Percentiles rank a stretch among this genome's conserved stretches.
These are phyloP conservation scores for Stephanodiscus minutulus DNA, from an alignment of 108 stramenopile genomes.

Conservation along the genomic window DNA sequence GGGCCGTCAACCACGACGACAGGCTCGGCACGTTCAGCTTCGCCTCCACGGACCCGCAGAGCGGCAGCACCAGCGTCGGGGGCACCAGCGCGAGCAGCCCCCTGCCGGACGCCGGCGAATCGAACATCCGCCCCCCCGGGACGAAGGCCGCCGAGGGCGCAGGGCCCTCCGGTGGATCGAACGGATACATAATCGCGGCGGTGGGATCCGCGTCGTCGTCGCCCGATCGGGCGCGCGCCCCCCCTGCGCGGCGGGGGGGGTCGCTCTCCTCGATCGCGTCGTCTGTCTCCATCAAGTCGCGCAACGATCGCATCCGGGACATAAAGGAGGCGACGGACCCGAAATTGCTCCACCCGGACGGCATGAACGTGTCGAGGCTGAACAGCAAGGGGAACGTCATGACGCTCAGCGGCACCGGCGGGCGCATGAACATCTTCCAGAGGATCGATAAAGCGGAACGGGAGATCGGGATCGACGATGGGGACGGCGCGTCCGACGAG, in stretches of 20 bases:
- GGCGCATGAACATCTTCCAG: slow-evolving; percentile 40
- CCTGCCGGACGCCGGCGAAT: neutral
- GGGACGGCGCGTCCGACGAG: neutral
- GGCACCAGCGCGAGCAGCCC: slow-evolving; percentile 12
- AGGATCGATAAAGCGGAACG: slow-evolving; percentile 33
- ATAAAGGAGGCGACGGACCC: slow-evolving; percentile 27
- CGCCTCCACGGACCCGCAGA: slow-evolving; percentile 7
- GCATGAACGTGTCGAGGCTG: slow-evolving; percentile 42
- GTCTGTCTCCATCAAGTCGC: slow-evolving; percentile 33
- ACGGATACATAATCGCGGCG: neutral
- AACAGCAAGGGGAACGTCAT: slow-evolving; percentile 30
- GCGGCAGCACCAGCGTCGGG: slow-evolving; percentile 4
- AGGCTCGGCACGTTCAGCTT: slow-evolving; percentile 26
- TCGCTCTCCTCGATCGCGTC: slow-evolving; percentile 47
- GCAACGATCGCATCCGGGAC: slow-evolving; percentile 40
- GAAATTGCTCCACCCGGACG: slow-evolving; percentile 37
- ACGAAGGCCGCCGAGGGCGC: neutral
- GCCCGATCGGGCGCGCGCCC: neutral
- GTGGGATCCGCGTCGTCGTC: too few relatives aligned
- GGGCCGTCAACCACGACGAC: slow-evolving; percentile 15
- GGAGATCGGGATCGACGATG: neutral
- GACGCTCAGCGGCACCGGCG: slow-evolving; percentile 20
- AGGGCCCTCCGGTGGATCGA: neutral
- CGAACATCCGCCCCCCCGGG: slow-evolving; percentile 6
- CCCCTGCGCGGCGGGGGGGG: slow-evolving; percentile 1